Base-by-base conservation (phyloP, 2,329 filamentous ascomycete genomes). In the Trichoderma sp. region DNA sequence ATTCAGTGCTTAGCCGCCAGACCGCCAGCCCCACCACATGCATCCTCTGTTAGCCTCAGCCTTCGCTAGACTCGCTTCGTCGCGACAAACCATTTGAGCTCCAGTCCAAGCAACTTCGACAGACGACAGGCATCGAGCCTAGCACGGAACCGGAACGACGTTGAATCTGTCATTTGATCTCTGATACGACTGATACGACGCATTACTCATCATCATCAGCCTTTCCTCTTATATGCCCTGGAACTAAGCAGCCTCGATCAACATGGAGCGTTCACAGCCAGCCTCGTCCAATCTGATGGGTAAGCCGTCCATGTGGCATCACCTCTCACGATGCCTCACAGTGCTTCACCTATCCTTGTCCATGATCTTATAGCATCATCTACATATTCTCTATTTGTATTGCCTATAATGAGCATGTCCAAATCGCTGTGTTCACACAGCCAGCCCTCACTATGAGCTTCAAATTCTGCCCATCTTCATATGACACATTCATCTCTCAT, bases 201-300 rank as follows among this genome's bases (percentile, higher is more conserved):
- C 23, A 63, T 69, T 59, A 69, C 39, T 58, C 67, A 53, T 26
- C 67, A 53, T 26, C 15, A 50, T 34, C 17, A 43, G 9, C 32
- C 53, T 43, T 34, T 34, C 5, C 50, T 34, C 26, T 23, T 9
- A 28, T 2, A n/a, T 34, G 12, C 17, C 9, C 55, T 43, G 1
- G 3, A 8, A 32, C 26, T 15, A 17, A 50, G 6, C 43, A 15
- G 2, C 30, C 7, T 12, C 4, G 43, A 20, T 12, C 20, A 53
- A 34, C 1, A 82, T 82, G 80, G 80, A 82, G 9, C 77, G 78
- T 55, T 72, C 78, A 58, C 79, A 81, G 62, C 73, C 76, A 20
- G 71, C 78, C 20, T 76, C 78, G 53, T 78, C 79, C 58, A 83
- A 82, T 64, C 66, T 83, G 32, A 78, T 82, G 76, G 81, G 81